phyloP scores from a whole-genome alignment of 2,329 filamentous ascomycete genomes.

The Thielaviopsis euricoi region DNA sequence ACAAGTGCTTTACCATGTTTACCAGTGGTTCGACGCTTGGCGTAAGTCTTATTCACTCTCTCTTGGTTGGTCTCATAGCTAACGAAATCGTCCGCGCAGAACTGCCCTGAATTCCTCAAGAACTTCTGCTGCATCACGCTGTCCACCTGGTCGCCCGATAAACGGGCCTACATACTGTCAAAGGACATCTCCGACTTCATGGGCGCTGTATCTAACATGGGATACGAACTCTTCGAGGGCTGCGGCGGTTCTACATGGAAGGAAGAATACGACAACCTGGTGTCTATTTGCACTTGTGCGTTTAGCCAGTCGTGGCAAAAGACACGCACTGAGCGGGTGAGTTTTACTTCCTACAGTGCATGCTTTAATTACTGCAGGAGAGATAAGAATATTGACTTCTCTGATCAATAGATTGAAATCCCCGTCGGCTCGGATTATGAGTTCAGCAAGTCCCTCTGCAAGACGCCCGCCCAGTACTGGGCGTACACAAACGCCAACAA shows the following conservation, averaged over 20 bases:
- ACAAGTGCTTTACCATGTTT: not conserved
- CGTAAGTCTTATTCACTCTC: not conserved
- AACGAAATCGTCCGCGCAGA: no score
- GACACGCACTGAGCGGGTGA: not conserved
- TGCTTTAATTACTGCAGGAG: no score
- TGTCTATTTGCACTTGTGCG: not conserved
- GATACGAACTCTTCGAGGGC: not conserved
- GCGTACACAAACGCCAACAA: not conserved
- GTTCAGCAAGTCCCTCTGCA: not conserved
- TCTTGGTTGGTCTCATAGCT: no score
- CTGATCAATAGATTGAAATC: not conserved
- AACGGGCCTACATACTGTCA: not conserved
- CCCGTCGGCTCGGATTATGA: not conserved
- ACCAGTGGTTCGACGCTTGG: not conserved
- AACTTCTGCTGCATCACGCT: not conserved
- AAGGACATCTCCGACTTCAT: not conserved
- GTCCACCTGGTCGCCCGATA: not conserved
- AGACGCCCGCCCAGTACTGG: not conserved
- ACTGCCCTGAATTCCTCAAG: not conserved
- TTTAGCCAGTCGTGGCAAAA: conserved; percentile 1
- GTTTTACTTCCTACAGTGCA: not conserved
- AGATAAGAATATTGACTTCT: no score
- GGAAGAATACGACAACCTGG: not conserved
- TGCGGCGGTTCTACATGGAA: not conserved
- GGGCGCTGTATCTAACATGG: not conserved